Evolutionary conservation across 768 basidiomycete species (phyloP).

Genomic region (Podaxis sp.): DNA sequence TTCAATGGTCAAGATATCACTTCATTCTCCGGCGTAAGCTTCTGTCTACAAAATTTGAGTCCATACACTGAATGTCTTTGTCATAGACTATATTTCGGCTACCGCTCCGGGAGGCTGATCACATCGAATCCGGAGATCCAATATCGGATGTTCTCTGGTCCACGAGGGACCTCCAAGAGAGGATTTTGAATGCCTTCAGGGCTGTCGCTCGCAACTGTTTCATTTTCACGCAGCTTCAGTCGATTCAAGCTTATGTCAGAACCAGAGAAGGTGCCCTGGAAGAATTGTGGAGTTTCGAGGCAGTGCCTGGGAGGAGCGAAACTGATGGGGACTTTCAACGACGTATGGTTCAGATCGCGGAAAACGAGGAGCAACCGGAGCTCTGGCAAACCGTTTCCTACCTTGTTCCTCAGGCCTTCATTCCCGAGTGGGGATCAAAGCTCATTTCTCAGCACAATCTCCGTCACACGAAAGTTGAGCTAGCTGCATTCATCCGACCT

Average conservation of each 20-base stretch:
- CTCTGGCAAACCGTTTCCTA: slow-evolving; percentile 8
- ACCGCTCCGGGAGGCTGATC: background rate
- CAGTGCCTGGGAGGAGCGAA: background rate
- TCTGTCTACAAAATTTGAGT: no score
- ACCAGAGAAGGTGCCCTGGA: background rate
- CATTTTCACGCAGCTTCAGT: slow-evolving; percentile 7
- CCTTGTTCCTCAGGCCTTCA: background rate
- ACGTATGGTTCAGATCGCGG: slow-evolving; percentile 4
- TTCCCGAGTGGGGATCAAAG: background rate
- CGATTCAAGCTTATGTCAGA: background rate
- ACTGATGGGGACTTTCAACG: background rate
- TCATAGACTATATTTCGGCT: slow-evolving; percentile 8
- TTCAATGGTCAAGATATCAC: slow-evolving; percentile 23
- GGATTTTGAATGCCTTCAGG: slow-evolving; percentile 4
- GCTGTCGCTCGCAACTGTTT: slow-evolving; percentile 4
- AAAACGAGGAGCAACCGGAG: background rate
- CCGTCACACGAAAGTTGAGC: slow-evolving; percentile 1
- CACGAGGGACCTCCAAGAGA: background rate
- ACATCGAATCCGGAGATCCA: background rate
- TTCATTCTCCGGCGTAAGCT: slow-evolving; percentile 4
- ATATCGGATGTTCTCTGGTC: slow-evolving; percentile 1
- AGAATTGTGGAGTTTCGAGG: background rate
- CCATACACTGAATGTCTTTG: background rate
- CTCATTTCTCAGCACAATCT: background rate
- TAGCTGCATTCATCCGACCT: slow-evolving; percentile 11